Conservation (phyloP, 352 stramenopile species). For the Globisporangium paroecandrum region DNA sequence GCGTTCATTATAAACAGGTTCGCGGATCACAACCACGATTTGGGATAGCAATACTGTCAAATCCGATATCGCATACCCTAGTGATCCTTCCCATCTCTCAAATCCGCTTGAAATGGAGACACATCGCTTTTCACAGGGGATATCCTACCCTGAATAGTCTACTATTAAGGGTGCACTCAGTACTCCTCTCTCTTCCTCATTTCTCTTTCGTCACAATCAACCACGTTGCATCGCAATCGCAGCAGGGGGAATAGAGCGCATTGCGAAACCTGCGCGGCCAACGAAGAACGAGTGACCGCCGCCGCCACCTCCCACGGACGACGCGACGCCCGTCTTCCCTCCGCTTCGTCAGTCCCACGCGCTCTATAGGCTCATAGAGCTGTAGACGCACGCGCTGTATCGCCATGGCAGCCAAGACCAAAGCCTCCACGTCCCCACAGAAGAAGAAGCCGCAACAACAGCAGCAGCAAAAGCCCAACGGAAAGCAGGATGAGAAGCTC, state of each 20-base stretch:
- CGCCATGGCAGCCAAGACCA: constrained; percentile 8
- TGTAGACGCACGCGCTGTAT: neutral
- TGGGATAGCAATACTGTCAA: neutral
- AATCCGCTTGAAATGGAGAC: too few species aligned
- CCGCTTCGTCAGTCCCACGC: neutral
- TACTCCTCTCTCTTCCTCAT: neutral
- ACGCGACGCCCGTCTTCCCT: neutral
- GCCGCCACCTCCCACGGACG: neutral
- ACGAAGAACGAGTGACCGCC: neutral
- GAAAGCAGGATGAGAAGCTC: constrained; percentile 4
- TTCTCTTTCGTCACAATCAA: neutral
- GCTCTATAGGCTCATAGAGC: neutral
- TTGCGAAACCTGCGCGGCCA: constrained; percentile 5
- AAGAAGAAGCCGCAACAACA: neutral
- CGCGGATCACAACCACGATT: too few species aligned
- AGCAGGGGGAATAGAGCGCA: neutral
- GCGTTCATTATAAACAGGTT: neutral
- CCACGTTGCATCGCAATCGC: neutral
- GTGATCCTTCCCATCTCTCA: too few species aligned
- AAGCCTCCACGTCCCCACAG: neutral
- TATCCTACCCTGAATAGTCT: neutral
- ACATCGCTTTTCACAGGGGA: neutral
- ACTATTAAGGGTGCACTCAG: neutral
- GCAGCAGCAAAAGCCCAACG: constrained; percentile 1
- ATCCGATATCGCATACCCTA: neutral